Evolutionary conservation across 169 alveolate species (phyloP), one percentile per base, ranked within the genome.

Genomic region (Toxoplasma gondii): DNA sequence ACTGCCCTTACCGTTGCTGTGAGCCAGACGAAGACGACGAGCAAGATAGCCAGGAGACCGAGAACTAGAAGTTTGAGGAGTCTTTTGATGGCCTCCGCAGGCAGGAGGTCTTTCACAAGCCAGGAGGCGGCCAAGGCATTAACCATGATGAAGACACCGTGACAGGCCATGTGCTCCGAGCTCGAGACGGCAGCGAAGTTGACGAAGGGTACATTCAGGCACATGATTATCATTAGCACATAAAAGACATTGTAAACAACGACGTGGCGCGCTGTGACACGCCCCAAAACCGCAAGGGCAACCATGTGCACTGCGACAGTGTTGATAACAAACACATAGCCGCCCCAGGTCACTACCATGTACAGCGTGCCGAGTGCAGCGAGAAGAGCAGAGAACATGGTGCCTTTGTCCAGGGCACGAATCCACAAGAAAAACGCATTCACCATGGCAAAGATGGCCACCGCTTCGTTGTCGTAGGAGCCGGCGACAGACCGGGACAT

Each of bases 381-480:
- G 54, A 96, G 45, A 44, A 97, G 90, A 0, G 98, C 96, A 38
- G 97, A 97, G 31, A 98, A 81, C 80, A 99, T 97, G 31, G 99
- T 96, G 38, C 99, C 99, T 53, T 98, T 97, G 95, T 98, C 97
- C 44, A 98, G 98, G 53, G 99, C 98, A 94, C 98, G 98, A 29
- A 99, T 94, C 98, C 98, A 99, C 49, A 97, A 96, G 94, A 98
- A 98, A 96, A 99, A 98, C 54, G 99, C 98, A 94, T 97, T 96
- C 36, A 99, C 97, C 94, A 99, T 96, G 24, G 99, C 99, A 95
- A 98, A 98, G 88, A 99, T 99, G 5, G 99, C 99, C 45, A 99
- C 99, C 67, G 99, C 99, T 96, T 99, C 99, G 97, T 99, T 99
- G 97, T 99, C 99, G 97, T 98, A 99, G 69, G 99, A 97, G n/a